A percentile compares a stretch with the other conserved stretches of the same genome.
These are phyloP conservation scores for Endogone sp. DNA, from an alignment of 192 early-diverging fungal genomes.

Conservation along the genomic window DNA sequence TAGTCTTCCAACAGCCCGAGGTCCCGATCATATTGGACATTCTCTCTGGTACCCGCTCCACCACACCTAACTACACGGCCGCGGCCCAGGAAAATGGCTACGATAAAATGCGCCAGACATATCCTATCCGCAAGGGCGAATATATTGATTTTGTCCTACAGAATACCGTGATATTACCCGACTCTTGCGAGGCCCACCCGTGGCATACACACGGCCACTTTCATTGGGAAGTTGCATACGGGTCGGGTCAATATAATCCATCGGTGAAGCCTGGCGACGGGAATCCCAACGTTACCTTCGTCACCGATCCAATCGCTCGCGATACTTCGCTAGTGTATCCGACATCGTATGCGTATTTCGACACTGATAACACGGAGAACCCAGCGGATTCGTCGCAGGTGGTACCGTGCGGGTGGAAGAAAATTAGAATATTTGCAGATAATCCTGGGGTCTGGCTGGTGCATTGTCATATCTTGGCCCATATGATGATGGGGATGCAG, in stretches of 20 bases:
- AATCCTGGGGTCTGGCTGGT: constrained; percentile 82
- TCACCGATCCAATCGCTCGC: not conserved
- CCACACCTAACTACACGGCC: not conserved
- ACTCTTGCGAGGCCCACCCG: constrained; percentile 21
- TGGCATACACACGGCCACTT: constrained; percentile 33
- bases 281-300: not conserved
- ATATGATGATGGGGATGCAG: not conserved
- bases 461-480: constrained; percentile 73
- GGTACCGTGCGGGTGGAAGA: not conserved
- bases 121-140: constrained; percentile 24
- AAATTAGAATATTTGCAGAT: constrained; percentile 70
- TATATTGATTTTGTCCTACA: constrained; percentile 28
- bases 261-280: not conserved
- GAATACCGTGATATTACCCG: constrained; percentile 12
- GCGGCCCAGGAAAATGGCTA: constrained; percentile 12
- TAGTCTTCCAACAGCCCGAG: constrained; percentile 8
- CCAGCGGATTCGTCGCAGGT: too few relatives aligned
- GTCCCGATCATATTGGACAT: constrained; percentile 14
- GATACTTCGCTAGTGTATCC: not conserved
- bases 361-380: not conserved
- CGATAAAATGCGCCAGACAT: constrained; percentile 17
- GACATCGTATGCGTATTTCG: not conserved
- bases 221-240: constrained; percentile 27
- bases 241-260: constrained; percentile 18
- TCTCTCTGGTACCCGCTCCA: not conserved